Evolutionary conservation across 163 green algal genomes (phyloP), one percentile per base, ranked within the genome.

Genomic region (Chloromonas sp.): DNA sequence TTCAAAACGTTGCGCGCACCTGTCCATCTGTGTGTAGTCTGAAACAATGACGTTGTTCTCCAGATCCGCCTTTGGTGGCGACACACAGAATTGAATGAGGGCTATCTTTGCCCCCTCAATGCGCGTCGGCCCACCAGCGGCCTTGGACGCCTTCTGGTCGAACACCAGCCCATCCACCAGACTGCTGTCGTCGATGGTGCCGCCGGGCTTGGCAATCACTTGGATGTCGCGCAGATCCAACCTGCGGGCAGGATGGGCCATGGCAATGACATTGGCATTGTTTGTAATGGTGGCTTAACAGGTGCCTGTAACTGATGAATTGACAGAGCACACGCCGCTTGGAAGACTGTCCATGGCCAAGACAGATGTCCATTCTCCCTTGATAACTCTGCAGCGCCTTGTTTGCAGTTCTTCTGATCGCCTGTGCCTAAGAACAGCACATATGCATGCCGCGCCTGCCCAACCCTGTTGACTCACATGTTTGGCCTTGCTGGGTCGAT

Each of bases 11-110:
- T 74, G 66, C 14, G 57, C 81, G 15, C 60, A 85, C 85, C 89
- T 85, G 76, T 95, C 88, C 91, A 98, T 96, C 88, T 96, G 93
- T 14, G 93, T 89, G 87, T 99, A 99, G 92, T 99, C 96, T 14
- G 87, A 93, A 81, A 99, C 91, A 58, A 99, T 89, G 2, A 99
- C 97, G 87, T 96, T 98, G 90, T 98, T 99, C 90, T 99, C 97
- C 8, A 99, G 92, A 90, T 99, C 97, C 11, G 96, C 96, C 90
- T 99, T 99, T 36, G 97, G 97, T 5, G 93, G 93, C 1, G 93
- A 97, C 58, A 98, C 90, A 83, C 94, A 94, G 85, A 97, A 97
- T 87, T 95, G 93, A 3, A 93, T 87, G 13, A 91, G 84, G 1
- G 86, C 88, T 36, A 90, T 85, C 78, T 85, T 85, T 60, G 85